phyloP scores from a whole-genome alignment of 768 basidiomycete genomes.

The Leccinum longicurvipes region DNA sequence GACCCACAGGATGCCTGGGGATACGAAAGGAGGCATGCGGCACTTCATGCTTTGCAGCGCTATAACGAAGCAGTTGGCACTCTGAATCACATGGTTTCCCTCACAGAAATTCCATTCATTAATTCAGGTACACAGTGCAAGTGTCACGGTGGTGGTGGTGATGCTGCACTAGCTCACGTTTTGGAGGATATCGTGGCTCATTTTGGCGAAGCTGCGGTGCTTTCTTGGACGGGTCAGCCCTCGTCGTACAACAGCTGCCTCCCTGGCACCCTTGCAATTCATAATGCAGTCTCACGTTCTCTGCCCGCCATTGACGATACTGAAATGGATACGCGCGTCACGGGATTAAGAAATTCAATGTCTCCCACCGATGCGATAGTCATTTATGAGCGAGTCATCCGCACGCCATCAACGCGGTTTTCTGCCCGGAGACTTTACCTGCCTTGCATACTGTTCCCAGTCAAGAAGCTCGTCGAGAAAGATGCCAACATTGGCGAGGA shows the following conservation, averaged over 20 bases:
- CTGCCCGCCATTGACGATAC: not conserved
- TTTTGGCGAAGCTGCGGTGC: slow-evolving; percentile 1
- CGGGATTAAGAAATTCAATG: not conserved
- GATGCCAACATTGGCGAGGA: not conserved
- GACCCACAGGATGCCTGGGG: not conserved
- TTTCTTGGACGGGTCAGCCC: slow-evolving; percentile 8
- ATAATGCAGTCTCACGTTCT: not conserved
- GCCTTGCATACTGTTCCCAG: slow-evolving; percentile 9
- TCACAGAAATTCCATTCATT: not conserved
- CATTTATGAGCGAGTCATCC: not conserved
- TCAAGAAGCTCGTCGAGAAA: not conserved
- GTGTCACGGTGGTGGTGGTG: slow-evolving; percentile 1
- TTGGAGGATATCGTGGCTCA: slow-evolving; percentile 10
- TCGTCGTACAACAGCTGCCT: slow-evolving; percentile 15
- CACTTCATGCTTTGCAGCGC: not conserved
- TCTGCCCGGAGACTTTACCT: slow-evolving; percentile 1
- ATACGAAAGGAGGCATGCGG: slow-evolving; percentile 2
- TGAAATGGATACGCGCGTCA: not conserved
- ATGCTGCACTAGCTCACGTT: slow-evolving; percentile 7
- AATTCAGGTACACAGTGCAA: not conserved
- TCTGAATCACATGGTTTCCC: not conserved
- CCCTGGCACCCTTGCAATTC: not conserved
- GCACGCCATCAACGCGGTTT: not conserved
- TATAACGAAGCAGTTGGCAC: not conserved
- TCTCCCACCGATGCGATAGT: not conserved